Base-by-base conservation (phyloP, 1,139 yeast species). In the Arxiozyma slooffiae region DNA sequence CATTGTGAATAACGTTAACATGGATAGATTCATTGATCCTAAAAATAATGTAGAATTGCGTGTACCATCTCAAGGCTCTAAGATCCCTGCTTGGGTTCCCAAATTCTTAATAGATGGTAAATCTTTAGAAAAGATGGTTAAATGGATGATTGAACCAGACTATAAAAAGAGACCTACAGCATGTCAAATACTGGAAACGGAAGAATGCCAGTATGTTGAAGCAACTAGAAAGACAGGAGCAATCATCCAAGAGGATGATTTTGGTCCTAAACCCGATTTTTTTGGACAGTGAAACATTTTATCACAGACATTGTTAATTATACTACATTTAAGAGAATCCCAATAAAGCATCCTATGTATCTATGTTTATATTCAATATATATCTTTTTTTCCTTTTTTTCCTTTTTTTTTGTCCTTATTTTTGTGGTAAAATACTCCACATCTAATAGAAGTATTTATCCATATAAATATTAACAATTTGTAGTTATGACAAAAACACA, bases 231-330 rank as follows among this genome's bases (percentile, higher is more conserved):
- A 86, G 64, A 90, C 96, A 4, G 98, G 98, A 2, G 97, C 97
- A 1, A 86, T 92, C 1, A 86, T 92, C 57, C 94, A 84, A 61
- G 99, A 92, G 69, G 98, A 97, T 39, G 97, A 92, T 60, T 90
- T 79, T 67, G 98, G 98, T 0, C 97, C 97, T 8, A 71, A 73
- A 54, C 82, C 82, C 4, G 74, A 68, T 21, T 61, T 64, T 44
- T 63, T 62, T 47, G 53, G 50, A 37, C 55, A 50, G 48, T 38
- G 47, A 54, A 30, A 24, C 23, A 20, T 16, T n/a, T 34, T 14
- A 41, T 20, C 5, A 34, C 20, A 26, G 22, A 14, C n/a, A 17
- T 11, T 17, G 8, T 42, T 3, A 20, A 26, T 34, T 20, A 14
- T 21, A 16, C 30, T 14, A 34, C 2, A 26, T 18, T 11, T n/a